Conservation (phyloP, 306 rosid species). For the Vigna reflexopilosa region DNA sequence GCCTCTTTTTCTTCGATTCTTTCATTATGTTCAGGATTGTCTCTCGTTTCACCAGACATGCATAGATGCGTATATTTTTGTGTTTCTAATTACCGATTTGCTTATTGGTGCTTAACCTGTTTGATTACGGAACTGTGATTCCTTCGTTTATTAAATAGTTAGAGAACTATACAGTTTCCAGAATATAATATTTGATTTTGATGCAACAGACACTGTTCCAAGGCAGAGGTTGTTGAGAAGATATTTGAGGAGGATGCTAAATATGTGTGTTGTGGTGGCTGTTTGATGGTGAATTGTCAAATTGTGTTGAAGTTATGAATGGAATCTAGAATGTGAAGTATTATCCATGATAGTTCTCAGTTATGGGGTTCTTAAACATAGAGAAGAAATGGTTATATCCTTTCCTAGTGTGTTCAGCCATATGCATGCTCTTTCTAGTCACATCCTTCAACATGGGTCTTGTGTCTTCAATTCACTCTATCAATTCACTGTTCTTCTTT, state of each 20-base stretch:
- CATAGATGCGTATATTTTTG: background rate
- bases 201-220: conserved; percentile 46
- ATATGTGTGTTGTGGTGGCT: background rate
- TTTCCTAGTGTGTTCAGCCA: conserved; percentile 61
- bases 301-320: conserved; percentile 33
- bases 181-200: conserved; percentile 52
- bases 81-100: conserved; percentile 37
- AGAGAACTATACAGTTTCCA: background rate
- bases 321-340: conserved; percentile 43
- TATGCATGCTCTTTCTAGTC: conserved; percentile 70
- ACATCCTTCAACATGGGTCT: conserved; percentile 78
- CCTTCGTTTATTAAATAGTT: conserved; percentile 26
- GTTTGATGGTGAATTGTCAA: conserved; percentile 27
- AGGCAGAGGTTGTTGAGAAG: conserved; percentile 35
- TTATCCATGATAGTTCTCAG: conserved; percentile 51
- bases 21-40: conserved; percentile 36
- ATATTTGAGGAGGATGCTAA: conserved; percentile 20
- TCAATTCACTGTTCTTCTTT: conserved; percentile 76
- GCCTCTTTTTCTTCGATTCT: conserved; percentile 18
- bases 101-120: conserved; percentile 35
- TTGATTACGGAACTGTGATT: conserved; percentile 42
- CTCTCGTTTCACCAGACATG: conserved; percentile 18
- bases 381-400: conserved; percentile 93
- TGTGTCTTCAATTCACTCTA: conserved; percentile 67
- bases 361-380: conserved; percentile 66